A percentile compares a stretch with the other conserved stretches of the same genome.
These are phyloP conservation scores for Lipomyces yarrowii DNA, from an alignment of 1,139 yeast species.

Conservation along the genomic window DNA sequence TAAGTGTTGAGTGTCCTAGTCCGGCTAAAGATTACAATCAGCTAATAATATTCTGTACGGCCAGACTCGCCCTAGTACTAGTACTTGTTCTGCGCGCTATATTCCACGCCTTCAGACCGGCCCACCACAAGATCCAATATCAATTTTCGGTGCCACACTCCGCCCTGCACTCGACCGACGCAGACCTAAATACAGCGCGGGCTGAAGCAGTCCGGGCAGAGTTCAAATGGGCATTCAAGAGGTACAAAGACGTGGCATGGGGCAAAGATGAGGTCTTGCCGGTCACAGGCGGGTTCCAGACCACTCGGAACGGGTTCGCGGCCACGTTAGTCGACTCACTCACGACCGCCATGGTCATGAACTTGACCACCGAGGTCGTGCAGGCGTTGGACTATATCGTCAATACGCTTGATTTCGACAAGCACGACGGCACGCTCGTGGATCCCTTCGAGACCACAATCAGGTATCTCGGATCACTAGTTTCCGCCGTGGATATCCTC, in stretches of 20 bases:
- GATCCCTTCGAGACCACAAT: constrained; percentile 91
- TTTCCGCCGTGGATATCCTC: constrained; percentile 77
- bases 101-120: not conserved
- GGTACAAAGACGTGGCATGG: constrained; percentile 51
- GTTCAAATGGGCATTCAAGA: constrained; percentile 49
- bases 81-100: not conserved
- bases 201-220: constrained; percentile 20
- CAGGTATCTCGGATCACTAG: constrained; percentile 87
- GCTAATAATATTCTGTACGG: not conserved
- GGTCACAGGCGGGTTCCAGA: constrained; percentile 40
- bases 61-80: not conserved
- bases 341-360: constrained; percentile 70
- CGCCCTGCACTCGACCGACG: constrained; percentile 3
- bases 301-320: constrained; percentile 54
- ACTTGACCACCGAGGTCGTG: constrained; percentile 55
- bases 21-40: not conserved
- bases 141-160: constrained; percentile 3
- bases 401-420: constrained; percentile 53
- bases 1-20: not conserved
- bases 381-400: constrained; percentile 53
- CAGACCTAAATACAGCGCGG: constrained; percentile 10
- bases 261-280: constrained; percentile 65
- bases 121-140: constrained; percentile 10
- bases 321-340: constrained; percentile 65
- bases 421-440: constrained; percentile 57